Evolutionary conservation across 805 yeast species (phyloP), one percentile per base, ranked within the genome.

Genomic region (Torulaspora microellipsoides): DNA sequence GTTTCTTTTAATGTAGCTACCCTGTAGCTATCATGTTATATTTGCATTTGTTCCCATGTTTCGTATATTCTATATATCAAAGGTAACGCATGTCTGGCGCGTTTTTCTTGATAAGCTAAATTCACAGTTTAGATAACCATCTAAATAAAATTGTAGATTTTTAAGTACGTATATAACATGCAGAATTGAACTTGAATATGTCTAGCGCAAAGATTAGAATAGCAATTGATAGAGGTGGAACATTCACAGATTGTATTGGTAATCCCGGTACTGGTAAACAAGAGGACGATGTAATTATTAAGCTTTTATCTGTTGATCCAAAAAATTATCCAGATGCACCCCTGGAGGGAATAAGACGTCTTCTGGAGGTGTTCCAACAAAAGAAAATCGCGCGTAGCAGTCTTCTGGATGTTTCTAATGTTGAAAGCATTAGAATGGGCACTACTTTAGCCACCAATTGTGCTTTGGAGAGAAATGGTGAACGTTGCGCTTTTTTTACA

Each of bases 391-490:
- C 88, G 3, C 69, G 85, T 40, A 76, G 77, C 8, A 62, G 62
- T 27, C 79, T 76, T 3, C 63, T 88, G 47, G 86, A 83, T 46
- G 72, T 86, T 1, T 71, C 79, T 2, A 65, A 67, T 4, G 84
- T 88, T 32, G 80, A 77, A 42, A 75, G 81, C 31, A 78, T 89
- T 38, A 71, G 95, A 44, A 81, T 90, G 85, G 97, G 96, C 2
- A 89, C 96, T 3, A 89, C 96, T 0, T 93, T 89, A 6, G 97
- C 98, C 1, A 90, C 97, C 8, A 90, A 90, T 66, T 96, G 97
- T 1, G 72, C 93, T 27, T 71, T 90, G 46, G 97, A 91, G 59
- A 75, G 98, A 49, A 89, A 89, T 59, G 98, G 98, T 42, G 93
- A 89, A 43, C 68, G 80, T 25, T 89, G 93, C 53, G 93, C 93